Evolutionary conservation across 2,329 filamentous ascomycete genomes (phyloP).

Genomic region (Beauveria sp.): DNA sequence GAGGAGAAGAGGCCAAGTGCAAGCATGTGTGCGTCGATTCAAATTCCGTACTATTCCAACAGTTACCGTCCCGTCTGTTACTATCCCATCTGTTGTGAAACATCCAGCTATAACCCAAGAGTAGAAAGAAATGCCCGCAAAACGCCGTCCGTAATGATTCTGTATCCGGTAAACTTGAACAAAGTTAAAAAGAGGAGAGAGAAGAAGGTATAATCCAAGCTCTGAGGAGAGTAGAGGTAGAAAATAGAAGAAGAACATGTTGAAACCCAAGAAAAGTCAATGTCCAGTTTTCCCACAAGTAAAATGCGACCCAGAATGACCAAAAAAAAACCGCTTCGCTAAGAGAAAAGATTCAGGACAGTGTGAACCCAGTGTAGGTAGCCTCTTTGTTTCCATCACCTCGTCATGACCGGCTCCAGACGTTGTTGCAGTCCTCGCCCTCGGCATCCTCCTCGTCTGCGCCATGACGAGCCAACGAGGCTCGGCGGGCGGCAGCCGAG

Average conservation of each 20-base stretch:
- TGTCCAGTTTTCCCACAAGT: background rate
- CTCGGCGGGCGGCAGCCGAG: background rate
- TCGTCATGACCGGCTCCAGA: background rate
- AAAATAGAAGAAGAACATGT: background rate
- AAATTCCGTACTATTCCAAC: too few relatives aligned
- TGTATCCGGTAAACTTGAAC: background rate
- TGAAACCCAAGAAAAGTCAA: background rate
- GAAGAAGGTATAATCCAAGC: too few relatives aligned
- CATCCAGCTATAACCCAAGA: background rate
- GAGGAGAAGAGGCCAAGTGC: too few relatives aligned
- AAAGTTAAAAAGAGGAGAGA: too few relatives aligned
- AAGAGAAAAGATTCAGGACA: background rate
- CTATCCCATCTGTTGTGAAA: background rate
- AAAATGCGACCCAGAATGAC: background rate
- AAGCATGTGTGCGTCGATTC: too few relatives aligned
- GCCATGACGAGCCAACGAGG: background rate
- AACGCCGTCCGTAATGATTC: background rate
- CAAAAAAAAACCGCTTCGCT: background rate
- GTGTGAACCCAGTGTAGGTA: background rate
- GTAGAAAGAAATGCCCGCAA: background rate
- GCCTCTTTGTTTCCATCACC: background rate
- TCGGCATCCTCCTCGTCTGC: conserved; percentile 21
- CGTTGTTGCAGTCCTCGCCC: conserved; percentile 18
- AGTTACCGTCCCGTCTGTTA: too few relatives aligned
- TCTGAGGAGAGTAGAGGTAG: too few relatives aligned